Evolutionary conservation across 345 rosid genomes (phyloP).

Genomic region (Lumnitzera racemosa): DNA sequence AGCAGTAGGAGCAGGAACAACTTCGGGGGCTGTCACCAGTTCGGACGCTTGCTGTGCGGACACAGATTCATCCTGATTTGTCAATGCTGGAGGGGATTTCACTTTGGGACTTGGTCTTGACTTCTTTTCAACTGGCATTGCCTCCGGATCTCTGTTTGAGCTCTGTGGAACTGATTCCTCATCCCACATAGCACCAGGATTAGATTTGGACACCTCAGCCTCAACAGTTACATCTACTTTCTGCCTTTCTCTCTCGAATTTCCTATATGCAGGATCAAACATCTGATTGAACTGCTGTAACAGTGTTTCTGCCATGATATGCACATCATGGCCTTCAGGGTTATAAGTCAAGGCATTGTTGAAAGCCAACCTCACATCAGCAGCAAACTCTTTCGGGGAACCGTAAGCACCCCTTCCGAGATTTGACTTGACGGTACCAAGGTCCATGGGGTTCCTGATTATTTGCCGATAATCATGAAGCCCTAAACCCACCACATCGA

Average conservation of each 20-base stretch:
- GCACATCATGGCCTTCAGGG: conserved; percentile 34
- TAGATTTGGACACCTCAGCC: background rate
- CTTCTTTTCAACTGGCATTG: conserved; percentile 6
- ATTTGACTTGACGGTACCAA: conserved; percentile 39
- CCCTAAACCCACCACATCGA: conserved; percentile 29
- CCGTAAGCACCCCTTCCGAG: conserved; percentile 16
- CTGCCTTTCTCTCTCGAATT: conserved; percentile 15
- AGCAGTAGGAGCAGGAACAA: background rate
- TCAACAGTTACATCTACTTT: background rate
- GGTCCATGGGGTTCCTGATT: conserved; percentile 51
- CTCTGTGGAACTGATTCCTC: conserved; percentile 12
- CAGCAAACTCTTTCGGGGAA: conserved; percentile 32
- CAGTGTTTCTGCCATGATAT: conserved; percentile 32
- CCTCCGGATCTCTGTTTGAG: conserved; percentile 8
- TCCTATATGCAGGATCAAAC: conserved; percentile 19
- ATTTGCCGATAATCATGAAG: conserved; percentile 37
- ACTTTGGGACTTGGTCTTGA: conserved; percentile 3
- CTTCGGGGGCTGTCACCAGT: background rate
- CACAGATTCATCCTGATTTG: conserved; percentile 3
- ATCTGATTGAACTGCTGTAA: conserved; percentile 20
- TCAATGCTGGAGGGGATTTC: conserved; percentile 4
- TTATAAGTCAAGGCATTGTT: conserved; percentile 44
- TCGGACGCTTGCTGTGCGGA: background rate
- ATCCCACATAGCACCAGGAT: conserved; percentile 4
- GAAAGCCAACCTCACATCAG: conserved; percentile 50